Conservation (phyloP, 495 filamentous ascomycete species). For the Immersiella caudata region DNA sequence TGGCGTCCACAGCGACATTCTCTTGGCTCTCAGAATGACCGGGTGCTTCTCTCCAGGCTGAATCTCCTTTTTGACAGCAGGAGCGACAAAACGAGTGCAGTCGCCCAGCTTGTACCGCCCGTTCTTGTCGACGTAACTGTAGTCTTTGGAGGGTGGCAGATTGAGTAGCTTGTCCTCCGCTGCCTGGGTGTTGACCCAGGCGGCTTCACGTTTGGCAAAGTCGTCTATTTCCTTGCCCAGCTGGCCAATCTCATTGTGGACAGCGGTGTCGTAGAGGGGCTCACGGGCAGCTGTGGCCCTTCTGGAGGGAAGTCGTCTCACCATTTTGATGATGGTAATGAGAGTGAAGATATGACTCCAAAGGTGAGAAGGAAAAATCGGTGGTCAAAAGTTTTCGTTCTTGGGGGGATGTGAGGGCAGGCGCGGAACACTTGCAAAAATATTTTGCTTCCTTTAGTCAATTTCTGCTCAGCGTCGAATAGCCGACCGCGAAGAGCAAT, state of each 20-base stretch:
- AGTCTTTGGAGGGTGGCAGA: neutral
- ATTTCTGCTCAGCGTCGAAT: too few relatives aligned
- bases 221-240: neutral
- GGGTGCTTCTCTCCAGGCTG: neutral
- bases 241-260: neutral
- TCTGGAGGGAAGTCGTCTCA: neutral
- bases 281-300: neutral
- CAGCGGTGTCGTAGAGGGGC: neutral
- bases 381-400: too few relatives aligned
- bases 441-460: too few relatives aligned
- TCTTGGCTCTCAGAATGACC: neutral
- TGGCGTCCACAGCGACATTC: neutral
- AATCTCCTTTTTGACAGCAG: too few relatives aligned
- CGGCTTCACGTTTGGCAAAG: neutral
- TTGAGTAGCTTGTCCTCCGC: neutral
- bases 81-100: neutral
- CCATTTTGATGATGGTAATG: conserved; percentile 2
- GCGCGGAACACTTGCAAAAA: too few relatives aligned
- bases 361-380: neutral
- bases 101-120: neutral
- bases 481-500: too few relatives aligned
- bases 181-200: neutral
- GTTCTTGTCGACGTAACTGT: neutral
- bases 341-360: neutral
- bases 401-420: too few relatives aligned